phyloP scores from a whole-genome alignment of 2,329 filamentous ascomycete species.

The Hymenoscyphus repandus region DNA sequence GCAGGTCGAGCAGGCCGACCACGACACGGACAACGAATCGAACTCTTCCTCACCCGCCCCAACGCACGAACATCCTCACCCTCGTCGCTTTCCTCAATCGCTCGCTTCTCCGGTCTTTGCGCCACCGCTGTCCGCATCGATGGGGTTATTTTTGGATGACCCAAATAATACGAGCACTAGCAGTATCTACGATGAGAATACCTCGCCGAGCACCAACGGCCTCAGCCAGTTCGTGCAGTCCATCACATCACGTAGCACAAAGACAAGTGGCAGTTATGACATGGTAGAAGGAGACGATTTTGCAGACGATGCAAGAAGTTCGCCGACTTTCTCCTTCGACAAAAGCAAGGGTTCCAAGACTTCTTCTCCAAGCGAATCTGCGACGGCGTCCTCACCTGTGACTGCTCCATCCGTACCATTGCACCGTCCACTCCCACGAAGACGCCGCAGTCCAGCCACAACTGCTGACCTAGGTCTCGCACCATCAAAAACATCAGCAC shows the following conservation, averaged over 20 bases:
- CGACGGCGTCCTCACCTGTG: conserved; percentile 6
- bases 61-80: background rate
- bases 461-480: conserved; percentile 7
- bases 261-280: conserved; percentile 15
- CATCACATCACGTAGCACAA: conserved; percentile 7
- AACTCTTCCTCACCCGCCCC: background rate
- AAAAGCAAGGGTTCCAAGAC: conserved; percentile 4
- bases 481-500: conserved; percentile 11
- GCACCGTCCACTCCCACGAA: conserved; percentile 8
- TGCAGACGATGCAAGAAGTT: conserved; percentile 9
- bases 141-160: conserved; percentile 23
- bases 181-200: conserved; percentile 4
- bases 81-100: background rate
- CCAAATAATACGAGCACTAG: conserved; percentile 8
- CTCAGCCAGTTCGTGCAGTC: conserved; percentile 12
- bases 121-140: conserved; percentile 11
- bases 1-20: conserved; percentile 11
- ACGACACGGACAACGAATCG: conserved; percentile 6
- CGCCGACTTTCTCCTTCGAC: conserved; percentile 2
- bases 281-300: conserved; percentile 18
- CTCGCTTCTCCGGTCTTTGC: conserved; percentile 12
- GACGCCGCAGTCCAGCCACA: conserved; percentile 17
- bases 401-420: conserved; percentile 10
- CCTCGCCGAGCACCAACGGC: conserved; percentile 10
- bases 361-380: background rate